These are phyloP conservation scores for Fusarium sp. DNA, from an alignment of 2,329 filamentous ascomycete species.

Conservation along the genomic window DNA sequence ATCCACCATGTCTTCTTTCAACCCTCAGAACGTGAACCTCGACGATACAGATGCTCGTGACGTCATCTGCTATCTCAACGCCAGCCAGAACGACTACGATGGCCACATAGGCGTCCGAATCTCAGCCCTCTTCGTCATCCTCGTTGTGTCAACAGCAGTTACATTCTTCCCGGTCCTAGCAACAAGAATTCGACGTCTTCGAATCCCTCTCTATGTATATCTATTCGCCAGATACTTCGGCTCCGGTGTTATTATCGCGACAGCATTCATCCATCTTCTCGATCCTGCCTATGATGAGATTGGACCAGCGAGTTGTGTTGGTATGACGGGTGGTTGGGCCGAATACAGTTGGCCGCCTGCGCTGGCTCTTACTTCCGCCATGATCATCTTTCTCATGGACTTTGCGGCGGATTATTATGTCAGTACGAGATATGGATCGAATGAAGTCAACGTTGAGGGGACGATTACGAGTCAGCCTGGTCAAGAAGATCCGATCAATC, in stretches of 20 bases:
- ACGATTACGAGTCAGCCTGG: neutral
- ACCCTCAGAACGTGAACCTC: neutral
- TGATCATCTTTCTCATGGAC: neutral
- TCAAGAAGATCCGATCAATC: neutral
- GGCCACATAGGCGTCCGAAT: neutral
- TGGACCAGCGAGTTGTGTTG: neutral
- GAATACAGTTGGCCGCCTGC: neutral
- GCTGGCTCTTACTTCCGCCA: neutral
- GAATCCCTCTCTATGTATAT: neutral
- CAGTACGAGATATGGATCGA: neutral
- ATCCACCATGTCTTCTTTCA: neutral
- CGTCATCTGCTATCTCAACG: neutral
- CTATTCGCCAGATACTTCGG: neutral
- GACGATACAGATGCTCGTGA: neutral
- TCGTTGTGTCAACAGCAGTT: fast-evolving
- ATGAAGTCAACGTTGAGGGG: neutral
- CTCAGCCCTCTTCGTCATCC: neutral
- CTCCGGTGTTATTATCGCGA: fast-evolving
- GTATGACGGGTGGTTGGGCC: neutral
- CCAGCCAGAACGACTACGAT: neutral
- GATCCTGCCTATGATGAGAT: neutral
- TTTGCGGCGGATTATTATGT: neutral
- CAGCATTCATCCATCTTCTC: neutral
- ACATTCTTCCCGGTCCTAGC: neutral
- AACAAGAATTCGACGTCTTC: neutral